A percentile compares a stretch with the other conserved stretches of the same genome.
phyloP scores from a whole-genome alignment of 305 asterid genomes.

The Solanum hybrid region DNA sequence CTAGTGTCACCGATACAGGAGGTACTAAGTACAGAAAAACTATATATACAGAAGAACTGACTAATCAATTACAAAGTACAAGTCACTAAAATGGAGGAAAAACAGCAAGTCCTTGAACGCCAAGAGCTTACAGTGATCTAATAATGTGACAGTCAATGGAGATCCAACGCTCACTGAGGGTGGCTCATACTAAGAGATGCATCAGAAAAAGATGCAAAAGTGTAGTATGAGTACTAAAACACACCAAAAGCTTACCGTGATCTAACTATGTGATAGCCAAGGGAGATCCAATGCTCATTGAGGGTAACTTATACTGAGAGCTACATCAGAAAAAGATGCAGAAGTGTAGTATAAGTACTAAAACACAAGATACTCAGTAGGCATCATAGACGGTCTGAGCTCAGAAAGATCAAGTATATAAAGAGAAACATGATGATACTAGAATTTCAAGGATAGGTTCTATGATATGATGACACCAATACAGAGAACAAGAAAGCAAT shows the following conservation, averaged over 20 bases:
- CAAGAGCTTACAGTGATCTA: not conserved
- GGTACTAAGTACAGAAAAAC: not conserved
- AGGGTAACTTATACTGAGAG: not conserved
- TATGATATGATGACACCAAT: not conserved
- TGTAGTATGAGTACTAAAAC: not conserved
- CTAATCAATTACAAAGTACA: no score
- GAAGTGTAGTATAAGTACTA: not conserved
- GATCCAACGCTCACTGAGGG: not conserved
- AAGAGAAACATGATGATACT: not conserved
- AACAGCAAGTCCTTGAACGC: no score
- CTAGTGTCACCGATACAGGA: not conserved
- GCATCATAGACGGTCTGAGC: not conserved
- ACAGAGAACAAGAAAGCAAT: not conserved
- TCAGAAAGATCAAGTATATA: no score
- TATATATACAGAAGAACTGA: no score
- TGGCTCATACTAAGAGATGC: not conserved
- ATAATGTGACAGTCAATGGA: not conserved
- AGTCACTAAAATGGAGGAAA: not conserved
- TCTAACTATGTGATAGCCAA: not conserved
- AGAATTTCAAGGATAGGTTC: no score
- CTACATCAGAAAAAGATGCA: no score
- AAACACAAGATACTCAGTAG: not conserved
- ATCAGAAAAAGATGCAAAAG: no score
- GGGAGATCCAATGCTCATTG: not conserved
- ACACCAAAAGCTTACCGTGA: not conserved